phyloP scores from a whole-genome alignment of 805 yeast genomes.

The Candida koratica region DNA sequence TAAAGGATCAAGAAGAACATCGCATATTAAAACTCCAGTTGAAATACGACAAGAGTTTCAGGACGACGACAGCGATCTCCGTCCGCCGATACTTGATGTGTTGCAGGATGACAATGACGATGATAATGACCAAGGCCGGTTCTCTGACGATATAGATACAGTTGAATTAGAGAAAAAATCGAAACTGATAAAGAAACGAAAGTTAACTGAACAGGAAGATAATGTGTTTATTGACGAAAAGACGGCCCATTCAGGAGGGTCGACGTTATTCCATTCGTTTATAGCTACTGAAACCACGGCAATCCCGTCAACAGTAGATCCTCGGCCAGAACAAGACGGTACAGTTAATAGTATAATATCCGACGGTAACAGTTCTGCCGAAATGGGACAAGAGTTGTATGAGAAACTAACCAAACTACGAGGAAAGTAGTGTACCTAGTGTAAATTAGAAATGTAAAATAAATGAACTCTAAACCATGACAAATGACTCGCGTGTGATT shows the following conservation, averaged over 20 bases:
- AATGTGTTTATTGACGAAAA: conserved; percentile 33
- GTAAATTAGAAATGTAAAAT: background rate
- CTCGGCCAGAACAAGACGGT: background rate
- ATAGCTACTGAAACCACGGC: conserved; percentile 16
- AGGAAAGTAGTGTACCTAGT: background rate
- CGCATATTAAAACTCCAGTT: conserved; percentile 24
- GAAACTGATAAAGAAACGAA: conserved; percentile 12
- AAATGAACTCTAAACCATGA: no score
- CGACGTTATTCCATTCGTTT: conserved; percentile 32
- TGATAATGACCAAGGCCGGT: conserved; percentile 14
- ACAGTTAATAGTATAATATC: background rate
- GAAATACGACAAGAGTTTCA: conserved; percentile 20
- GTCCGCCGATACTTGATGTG: conserved; percentile 22
- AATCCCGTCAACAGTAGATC: conserved; percentile 25
- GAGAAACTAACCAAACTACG: conserved; percentile 11
- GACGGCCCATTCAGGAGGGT: conserved; percentile 20
- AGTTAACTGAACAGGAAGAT: conserved; percentile 15
- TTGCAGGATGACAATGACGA: conserved; percentile 15
- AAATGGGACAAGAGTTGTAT: conserved; percentile 15
- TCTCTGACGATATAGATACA: conserved; percentile 21
- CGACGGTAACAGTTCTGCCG: conserved; percentile 10
- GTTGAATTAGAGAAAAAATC: conserved; percentile 16
- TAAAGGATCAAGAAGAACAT: conserved; percentile 11
- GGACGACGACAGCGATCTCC: conserved; percentile 29
- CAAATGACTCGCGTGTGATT: conserved; percentile 14